Percentiles rank a stretch among this genome's conserved stretches.
phyloP scores from a whole-genome alignment of 495 filamentous ascomycete species.

The Paragyromitra xinjiangensis region DNA sequence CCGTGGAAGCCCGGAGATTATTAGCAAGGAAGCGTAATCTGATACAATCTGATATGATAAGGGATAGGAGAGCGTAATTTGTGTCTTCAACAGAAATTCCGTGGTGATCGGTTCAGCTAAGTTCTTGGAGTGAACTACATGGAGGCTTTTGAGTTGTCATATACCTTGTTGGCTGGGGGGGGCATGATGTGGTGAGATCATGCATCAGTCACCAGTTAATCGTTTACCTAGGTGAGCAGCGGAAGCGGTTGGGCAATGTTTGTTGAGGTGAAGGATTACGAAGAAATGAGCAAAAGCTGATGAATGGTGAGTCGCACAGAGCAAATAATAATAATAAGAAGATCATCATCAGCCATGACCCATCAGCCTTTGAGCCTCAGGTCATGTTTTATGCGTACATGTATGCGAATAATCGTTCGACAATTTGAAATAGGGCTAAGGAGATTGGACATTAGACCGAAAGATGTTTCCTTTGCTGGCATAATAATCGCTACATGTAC shows the following conservation, averaged over 20 bases:
- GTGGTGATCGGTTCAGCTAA: background rate
- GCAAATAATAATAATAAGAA: background rate
- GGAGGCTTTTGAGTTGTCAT: background rate
- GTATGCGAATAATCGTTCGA: constrained; percentile 8
- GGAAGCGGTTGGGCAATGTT: background rate
- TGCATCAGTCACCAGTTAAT: background rate
- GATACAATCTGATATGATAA: constrained; percentile 33
- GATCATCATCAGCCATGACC: background rate
- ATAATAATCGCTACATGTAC: background rate
- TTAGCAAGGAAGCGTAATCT: constrained; percentile 6
- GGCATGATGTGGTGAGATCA: constrained; percentile 6
- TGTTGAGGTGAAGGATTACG: constrained; percentile 11
- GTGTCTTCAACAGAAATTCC: background rate
- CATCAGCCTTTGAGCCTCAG: constrained; percentile 15
- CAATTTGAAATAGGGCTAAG: background rate
- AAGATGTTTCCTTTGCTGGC: background rate
- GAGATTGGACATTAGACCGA: constrained; percentile 1
- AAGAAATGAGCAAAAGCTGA: constrained; percentile 27
- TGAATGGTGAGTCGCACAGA: constrained; percentile 1
- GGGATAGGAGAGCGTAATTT: background rate
- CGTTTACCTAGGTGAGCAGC: background rate
- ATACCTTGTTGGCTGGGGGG: background rate
- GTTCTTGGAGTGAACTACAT: background rate
- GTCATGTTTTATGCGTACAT: background rate
- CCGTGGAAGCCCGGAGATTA: constrained; percentile 35